phyloP scores from a whole-genome alignment of 768 basidiomycete species.

The Pholiota molesta region DNA sequence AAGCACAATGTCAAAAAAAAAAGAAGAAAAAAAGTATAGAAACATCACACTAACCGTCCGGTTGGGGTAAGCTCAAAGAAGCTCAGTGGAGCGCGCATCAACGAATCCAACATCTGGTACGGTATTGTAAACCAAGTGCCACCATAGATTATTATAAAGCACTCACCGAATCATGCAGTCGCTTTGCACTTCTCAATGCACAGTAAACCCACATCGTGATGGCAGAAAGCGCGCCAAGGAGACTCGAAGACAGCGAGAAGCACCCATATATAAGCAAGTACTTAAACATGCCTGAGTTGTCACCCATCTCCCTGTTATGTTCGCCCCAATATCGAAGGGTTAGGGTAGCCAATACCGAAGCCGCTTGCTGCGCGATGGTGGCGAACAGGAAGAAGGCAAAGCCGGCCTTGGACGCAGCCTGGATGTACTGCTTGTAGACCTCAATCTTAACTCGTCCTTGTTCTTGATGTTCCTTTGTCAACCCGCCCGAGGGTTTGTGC shows the following conservation, averaged over 20 bases:
- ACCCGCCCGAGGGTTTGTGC: slow-evolving; percentile 46
- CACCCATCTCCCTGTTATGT: slow-evolving; percentile 63
- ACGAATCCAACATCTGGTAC: slow-evolving; percentile 70
- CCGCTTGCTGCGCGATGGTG: slow-evolving; percentile 57
- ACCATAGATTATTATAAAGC: not conserved
- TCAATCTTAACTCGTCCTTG: slow-evolving; percentile 77
- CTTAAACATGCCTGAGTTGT: slow-evolving; percentile 57
- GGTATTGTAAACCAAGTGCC: slow-evolving; percentile 2
- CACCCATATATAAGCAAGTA: slow-evolving; percentile 70
- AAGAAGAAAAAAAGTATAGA: not conserved
- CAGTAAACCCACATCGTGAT: slow-evolving; percentile 80
- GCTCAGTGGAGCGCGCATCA: slow-evolving; percentile 81
- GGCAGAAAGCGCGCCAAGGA: slow-evolving; percentile 56
- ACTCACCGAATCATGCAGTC: slow-evolving; percentile 77
- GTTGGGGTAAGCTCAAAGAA: slow-evolving; percentile 92
- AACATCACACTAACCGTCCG: slow-evolving; percentile 56
- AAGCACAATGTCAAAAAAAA: not conserved
- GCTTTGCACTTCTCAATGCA: slow-evolving; percentile 70
- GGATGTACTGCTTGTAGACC: slow-evolving; percentile 80
- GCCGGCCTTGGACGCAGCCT: slow-evolving; percentile 76
- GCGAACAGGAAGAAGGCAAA: slow-evolving; percentile 65
- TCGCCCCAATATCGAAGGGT: slow-evolving; percentile 85
- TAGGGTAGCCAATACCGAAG: slow-evolving; percentile 61
- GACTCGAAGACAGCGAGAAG: slow-evolving; percentile 60
- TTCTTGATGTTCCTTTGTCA: slow-evolving; percentile 73